A percentile compares a stretch with the other conserved stretches of the same genome.
Conservation (phyloP, 2,329 filamentous ascomycete genomes). For the Ophiocordyceps australis region DNA sequence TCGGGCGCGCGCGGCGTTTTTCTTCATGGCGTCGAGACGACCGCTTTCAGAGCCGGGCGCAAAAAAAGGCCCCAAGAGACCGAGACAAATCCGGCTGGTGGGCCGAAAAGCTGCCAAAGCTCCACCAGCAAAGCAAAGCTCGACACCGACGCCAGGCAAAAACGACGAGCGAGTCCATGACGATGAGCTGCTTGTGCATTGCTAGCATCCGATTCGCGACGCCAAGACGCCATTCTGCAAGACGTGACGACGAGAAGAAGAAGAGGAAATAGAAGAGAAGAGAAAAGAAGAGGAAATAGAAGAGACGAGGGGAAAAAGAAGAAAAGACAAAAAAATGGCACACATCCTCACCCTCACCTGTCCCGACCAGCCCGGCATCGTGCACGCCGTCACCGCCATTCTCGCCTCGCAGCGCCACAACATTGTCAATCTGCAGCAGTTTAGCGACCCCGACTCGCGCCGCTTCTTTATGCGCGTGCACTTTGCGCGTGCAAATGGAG, state of each 20-base stretch:
- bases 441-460: conserved; percentile 54
- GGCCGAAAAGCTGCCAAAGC: background rate
- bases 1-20: no score
- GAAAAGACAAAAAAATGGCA: conserved; percentile 28
- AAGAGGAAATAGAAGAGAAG: no score
- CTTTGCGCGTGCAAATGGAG: conserved; percentile 21
- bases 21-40: no score
- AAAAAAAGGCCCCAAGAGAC: background rate
- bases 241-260: conserved; percentile 1
- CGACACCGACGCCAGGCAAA: no score
- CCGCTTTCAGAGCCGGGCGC: no score
- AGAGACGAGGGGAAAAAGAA: no score
- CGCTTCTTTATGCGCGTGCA: conserved; percentile 84
- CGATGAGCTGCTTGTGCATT: background rate
- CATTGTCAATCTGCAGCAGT: conserved; percentile 73
- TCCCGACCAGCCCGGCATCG: conserved; percentile 70
- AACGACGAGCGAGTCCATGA: no score
- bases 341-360: conserved; percentile 69
- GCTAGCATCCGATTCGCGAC: background rate
- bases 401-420: conserved; percentile 59
- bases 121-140: no score
- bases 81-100: conserved; percentile 1
- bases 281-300: no score
- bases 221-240: no score
- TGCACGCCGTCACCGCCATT: conserved; percentile 67